Base-by-base conservation (phyloP, 208 protist species). In the Tritrichomonas foetus region DNA sequence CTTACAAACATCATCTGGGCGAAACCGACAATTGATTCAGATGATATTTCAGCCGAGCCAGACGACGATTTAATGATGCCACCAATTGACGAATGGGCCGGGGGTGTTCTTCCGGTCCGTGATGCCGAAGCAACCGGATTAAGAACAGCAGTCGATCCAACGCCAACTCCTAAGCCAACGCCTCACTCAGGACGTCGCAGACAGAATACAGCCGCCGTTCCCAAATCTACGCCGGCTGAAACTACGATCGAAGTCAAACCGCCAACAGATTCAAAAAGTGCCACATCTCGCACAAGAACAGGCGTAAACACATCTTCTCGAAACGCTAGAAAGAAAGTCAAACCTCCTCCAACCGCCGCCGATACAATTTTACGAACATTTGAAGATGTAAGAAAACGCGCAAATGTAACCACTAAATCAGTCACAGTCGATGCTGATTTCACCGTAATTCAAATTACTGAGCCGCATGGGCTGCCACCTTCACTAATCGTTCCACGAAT, bases 61-160 rank as follows among this genome's bases (percentile, higher is more conserved):
- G 78, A 89, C 36, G 78, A 89, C 0, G 78, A 89, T 57, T 57
- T 89, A 39, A 47, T 57, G 57, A 53, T 89, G 3, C 78, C 78
- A 27, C 78, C 78, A 61, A 89, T 89, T 89, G 78, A 89, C 57
- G 78, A 89, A 36, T 89, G 78, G 78, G 78, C 78, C 22, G 78
- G 78, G 9, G 78, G 78, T 33, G 78, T 89, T 57, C 44, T 89
- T 1, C 78, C 78, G 33, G 47, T 89, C 3, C 78, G 78, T 14
- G 44, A 44, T 57, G 41, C 78, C 44, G 78, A 89, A 47, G 47
- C 47, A 8, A 89, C 78, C 13, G 41, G 78, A 61, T 30, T 89
- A 2, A 13, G 78, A 8, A 47, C 47, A 47, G 41, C 78, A 39
- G 78, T 89, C 33, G 16, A 25, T 16, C 78, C 78, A 13, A 16